Base-by-base conservation (phyloP, 2,329 filamentous ascomycete genomes). In the Chrysoporthe austroafricana region DNA sequence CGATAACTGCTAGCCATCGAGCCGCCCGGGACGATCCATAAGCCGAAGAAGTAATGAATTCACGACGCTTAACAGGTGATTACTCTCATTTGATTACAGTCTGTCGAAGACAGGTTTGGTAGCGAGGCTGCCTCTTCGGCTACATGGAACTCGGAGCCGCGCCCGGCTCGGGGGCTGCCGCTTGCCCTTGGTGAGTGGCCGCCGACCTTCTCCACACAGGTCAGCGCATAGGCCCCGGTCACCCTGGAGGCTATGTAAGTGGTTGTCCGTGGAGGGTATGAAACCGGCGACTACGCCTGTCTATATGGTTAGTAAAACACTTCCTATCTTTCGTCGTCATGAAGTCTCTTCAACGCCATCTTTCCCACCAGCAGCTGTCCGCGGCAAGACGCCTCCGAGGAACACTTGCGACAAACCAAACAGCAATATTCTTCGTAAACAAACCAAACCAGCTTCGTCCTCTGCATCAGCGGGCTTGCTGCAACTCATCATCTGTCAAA, bases 301-400 rank as follows among this genome's bases (percentile, higher is more conserved):
- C 32, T 54, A 16, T 21, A 26, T 26, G 26, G 26, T 32, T 54
- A 54, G 5, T 16, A 16, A 54, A 54, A 54, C 16, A 54, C 50
- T 43, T 43, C 16, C 50, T 18, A 21, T 54, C 32, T 54, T 21
- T 54, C 16, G n/a, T 54, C 16, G 50, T 54, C 16, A 54, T 54
- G 50, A 54, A 54, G 50, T 32, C 32, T 8, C 8, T 54, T 21
- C 50, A 54, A 32, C 32, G 32, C 50, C 50, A 54, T 54, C 50
- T 54, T 54, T 54, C 8, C 16, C n/a, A 21, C 50, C 50, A 54
- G 50, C 50, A 54, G n/a, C 50, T 9, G 50, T 54, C 50, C 16
- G 50, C 50, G 50, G n/a, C 50, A 18, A 54, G n/a, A 54, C 50
- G 50, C 50, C 50, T 54, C 32, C n/a, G 50, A 54, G n/a, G 8